Evolutionary conservation across 768 basidiomycete species (phyloP), one percentile per base, ranked within the genome.

Genomic region (Lentinula boryana): DNA sequence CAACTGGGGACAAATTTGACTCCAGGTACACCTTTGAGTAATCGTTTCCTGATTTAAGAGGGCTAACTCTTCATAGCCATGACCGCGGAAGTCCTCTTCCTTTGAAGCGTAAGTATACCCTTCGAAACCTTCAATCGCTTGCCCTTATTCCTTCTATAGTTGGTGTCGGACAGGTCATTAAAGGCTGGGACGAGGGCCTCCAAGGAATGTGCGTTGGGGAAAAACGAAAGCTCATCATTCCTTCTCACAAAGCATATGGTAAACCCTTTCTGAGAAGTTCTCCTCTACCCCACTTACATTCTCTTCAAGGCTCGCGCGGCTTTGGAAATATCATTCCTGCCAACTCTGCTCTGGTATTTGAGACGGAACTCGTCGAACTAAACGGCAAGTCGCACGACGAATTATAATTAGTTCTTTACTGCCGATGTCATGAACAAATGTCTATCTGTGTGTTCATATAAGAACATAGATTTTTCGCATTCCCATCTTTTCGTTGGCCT

Each of bases 141-240:
- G 16, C 32, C 27, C 23, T 18, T 56, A 32, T 60, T 61, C 10
- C 43, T 7, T 56, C 16, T 48, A 32, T 57, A 93, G 91, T 94
- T 33, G 91, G 91, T 54, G 72, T 78, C 43, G 88, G 88, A 9
- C 90, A 92, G 67, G 91, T 94, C 56, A 94, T 94, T 70, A 79
- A 79, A 64, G 91, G 91, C 16, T 94, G 91, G 91, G 91, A 94
- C 65, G 74, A 90, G 44, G 91, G 91, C 65, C 84, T 94, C 53
- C 60, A 81, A 41, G 90, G 88, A 58, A 94, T 96, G 87, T 96
- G 95, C 70, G 69, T 93, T 41, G 78, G 82, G 62, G 95, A 97
- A 77, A 94, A 92, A 78, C 88, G 95, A 48, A 91, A 79, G 4
- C 80, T 98, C 62, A 95, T 88, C 23, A 96, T 98, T 63, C 95